A percentile compares a stretch with the other conserved stretches of the same genome.
phyloP scores from a whole-genome alignment of 257 asterid species.

The Primulina eburnea region DNA sequence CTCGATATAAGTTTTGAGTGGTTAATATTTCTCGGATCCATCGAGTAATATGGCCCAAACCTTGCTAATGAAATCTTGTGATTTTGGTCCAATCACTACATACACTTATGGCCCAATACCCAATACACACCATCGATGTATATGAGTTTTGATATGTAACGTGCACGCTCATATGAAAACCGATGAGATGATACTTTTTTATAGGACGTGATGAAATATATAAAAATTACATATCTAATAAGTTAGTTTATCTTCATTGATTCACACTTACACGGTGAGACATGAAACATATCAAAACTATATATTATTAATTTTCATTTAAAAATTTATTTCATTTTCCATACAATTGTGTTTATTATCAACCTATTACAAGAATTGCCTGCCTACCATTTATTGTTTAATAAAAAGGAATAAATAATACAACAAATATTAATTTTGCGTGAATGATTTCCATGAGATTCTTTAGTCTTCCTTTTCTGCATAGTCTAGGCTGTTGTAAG shows the following conservation, averaged over 20 bases:
- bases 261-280: too few species aligned
- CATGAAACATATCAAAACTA: too few species aligned
- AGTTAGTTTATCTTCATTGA: too few species aligned
- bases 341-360: not conserved
- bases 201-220: too few species aligned
- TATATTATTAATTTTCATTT: conserved; percentile 20
- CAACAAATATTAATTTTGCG: conserved; percentile 15
- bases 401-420: conserved; percentile 20
- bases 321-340: not conserved
- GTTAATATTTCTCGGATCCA: too few species aligned
- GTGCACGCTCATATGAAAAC: too few species aligned
- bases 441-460: not conserved
- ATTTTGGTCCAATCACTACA: too few species aligned
- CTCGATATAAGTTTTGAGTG: too few species aligned
- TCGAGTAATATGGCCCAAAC: not conserved
- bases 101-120: not conserved
- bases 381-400: conserved; percentile 16
- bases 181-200: too few species aligned
- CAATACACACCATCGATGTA: too few species aligned
- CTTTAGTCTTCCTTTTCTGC: conserved; percentile 31
- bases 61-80: not conserved
- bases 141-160: too few species aligned
- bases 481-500: conserved; percentile 83
- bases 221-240: too few species aligned
- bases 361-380: conserved; percentile 13